These are phyloP conservation scores for Penicillium griseofulvum DNA, from an alignment of 2,329 filamentous ascomycete species.

Conservation along the genomic window DNA sequence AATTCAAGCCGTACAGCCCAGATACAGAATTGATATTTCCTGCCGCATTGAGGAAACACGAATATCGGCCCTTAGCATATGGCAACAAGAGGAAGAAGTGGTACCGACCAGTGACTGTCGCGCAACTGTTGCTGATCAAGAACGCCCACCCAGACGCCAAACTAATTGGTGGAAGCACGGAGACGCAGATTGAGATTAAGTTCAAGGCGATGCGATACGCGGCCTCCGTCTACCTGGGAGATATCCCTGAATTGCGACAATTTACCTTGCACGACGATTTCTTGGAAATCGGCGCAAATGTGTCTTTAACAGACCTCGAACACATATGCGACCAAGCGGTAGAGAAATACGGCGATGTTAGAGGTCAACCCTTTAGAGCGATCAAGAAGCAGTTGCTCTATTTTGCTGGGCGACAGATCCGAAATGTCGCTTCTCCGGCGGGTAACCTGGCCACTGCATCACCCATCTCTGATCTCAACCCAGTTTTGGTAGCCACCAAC, in stretches of 20 bases:
- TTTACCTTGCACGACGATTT: conserved; percentile 76
- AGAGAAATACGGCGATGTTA: conserved; percentile 68
- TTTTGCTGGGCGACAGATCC: conserved; percentile 91
- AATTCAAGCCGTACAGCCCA: conserved; percentile 90
- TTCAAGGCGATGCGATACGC: conserved; percentile 94
- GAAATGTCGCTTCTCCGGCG: conserved; percentile 95
- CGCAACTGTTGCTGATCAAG: conserved; percentile 91
- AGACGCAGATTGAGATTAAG: conserved; percentile 97
- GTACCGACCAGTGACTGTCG: conserved; percentile 83
- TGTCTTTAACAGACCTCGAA: conserved; percentile 88
- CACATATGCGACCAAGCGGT: conserved; percentile 76
- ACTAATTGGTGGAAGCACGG: conserved; percentile 91
- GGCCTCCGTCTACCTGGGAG: conserved; percentile 86
- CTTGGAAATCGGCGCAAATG: conserved; percentile 90
- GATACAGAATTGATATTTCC: conserved; percentile 96
- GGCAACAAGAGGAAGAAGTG: conserved; percentile 94
- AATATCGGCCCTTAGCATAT: conserved; percentile 77
- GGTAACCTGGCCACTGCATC: conserved; percentile 93
- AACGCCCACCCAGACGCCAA: conserved; percentile 79
- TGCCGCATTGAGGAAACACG: conserved; percentile 75
- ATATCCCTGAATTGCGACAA: conserved; percentile 83
- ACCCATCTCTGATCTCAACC: conserved; percentile 94
- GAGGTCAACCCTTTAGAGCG: conserved; percentile 79
- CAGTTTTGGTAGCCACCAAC: conserved; percentile 84
- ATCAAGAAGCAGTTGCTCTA: conserved; percentile 93